These are phyloP conservation scores for Diaporthe aspalathi DNA, from an alignment of 2,329 filamentous ascomycete species.

Conservation along the genomic window DNA sequence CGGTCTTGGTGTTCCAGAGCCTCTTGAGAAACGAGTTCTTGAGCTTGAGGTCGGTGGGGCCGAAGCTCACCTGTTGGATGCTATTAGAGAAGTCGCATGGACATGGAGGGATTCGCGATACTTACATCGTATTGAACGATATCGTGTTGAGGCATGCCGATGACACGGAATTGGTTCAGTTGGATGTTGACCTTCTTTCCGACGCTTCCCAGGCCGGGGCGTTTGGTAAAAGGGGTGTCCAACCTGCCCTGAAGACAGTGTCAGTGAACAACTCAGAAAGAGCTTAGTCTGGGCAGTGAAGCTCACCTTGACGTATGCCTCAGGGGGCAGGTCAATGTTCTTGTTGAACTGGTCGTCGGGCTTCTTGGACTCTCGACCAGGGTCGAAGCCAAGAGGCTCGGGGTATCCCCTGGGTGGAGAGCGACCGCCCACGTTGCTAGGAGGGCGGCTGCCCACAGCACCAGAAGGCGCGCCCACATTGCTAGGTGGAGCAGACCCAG, in stretches of 20 bases:
- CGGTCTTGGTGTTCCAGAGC: slow-evolving; percentile 75
- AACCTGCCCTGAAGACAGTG: slow-evolving; percentile 41
- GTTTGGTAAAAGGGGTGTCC: slow-evolving; percentile 53
- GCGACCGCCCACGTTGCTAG: slow-evolving; percentile 27
- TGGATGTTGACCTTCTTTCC: slow-evolving; percentile 66
- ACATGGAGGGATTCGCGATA: slow-evolving; percentile 41
- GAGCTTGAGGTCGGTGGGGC: slow-evolving; percentile 66
- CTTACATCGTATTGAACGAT: slow-evolving; percentile 90
- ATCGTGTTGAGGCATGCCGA: slow-evolving; percentile 65
- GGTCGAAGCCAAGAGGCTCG: slow-evolving; percentile 55
- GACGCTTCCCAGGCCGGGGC: slow-evolving; percentile 67
- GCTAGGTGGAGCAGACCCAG: slow-evolving; percentile 18
- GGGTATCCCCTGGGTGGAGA: slow-evolving; percentile 34
- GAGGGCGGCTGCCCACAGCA: slow-evolving; percentile 35
- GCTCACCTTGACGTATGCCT: slow-evolving; percentile 62
- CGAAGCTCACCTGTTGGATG: slow-evolving; percentile 70
- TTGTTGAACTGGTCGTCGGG: slow-evolving; percentile 46
- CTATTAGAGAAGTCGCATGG: slow-evolving; percentile 30
- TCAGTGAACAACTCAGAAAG: slow-evolving; percentile 38
- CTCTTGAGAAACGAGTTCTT: slow-evolving; percentile 73
- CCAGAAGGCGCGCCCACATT: slow-evolving; percentile 23
- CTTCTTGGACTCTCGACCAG: slow-evolving; percentile 49
- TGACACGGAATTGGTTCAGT: slow-evolving; percentile 82
- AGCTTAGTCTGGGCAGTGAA: not conserved
- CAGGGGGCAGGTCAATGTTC: slow-evolving; percentile 68